Conservation (phyloP, 306 rosid species). For the Amphicarpaea edgeworthii region DNA sequence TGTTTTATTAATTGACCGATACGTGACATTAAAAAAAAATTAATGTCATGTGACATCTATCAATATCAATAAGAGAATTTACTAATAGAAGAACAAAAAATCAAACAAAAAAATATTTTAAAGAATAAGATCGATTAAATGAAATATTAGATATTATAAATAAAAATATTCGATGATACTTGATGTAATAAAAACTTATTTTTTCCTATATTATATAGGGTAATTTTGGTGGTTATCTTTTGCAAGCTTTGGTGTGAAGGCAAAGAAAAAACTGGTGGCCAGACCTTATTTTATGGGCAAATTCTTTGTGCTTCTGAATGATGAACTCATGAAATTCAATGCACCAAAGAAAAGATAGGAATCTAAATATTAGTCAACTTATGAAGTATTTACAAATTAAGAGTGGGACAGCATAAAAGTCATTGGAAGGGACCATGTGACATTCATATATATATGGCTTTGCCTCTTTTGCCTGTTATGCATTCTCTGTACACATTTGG, state of each 20-base stretch:
- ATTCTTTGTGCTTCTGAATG: not conserved
- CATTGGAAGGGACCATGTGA: constrained; percentile 31
- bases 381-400: constrained; percentile 2
- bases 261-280: constrained; percentile 11
- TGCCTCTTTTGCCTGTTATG: not conserved
- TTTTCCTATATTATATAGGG: not conserved
- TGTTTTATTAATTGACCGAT: too few species aligned
- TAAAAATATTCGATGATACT: too few species aligned
- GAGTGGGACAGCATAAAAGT: constrained; percentile 36
- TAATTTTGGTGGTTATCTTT: not conserved
- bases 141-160: too few species aligned
- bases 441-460: not conserved
- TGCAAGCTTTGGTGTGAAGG: constrained; percentile 28
- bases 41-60: too few species aligned
- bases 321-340: constrained; percentile 17
- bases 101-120: too few species aligned
- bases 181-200: too few species aligned
- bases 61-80: too few species aligned
- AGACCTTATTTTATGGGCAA: not conserved
- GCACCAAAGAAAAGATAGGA: constrained; percentile 37
- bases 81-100: too few species aligned
- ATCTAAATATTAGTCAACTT: constrained; percentile 42
- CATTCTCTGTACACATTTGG: not conserved
- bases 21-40: too few species aligned
- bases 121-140: too few species aligned